Base-by-base conservation (phyloP, 2,329 filamentous ascomycete species). In the Aureobasidium sp. region DNA sequence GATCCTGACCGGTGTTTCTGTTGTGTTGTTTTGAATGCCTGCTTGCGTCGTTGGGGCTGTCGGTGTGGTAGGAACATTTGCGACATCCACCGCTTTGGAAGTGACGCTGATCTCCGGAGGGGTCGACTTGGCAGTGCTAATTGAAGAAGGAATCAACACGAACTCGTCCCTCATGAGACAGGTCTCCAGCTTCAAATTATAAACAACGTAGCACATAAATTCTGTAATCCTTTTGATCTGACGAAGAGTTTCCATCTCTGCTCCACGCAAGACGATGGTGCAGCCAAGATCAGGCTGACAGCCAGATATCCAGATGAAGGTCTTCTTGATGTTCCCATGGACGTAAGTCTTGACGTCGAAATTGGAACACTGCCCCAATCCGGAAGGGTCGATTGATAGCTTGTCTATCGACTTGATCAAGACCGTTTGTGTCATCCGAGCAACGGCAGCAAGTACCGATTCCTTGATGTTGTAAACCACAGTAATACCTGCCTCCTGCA, bases 121-220 rank as follows among this genome's bases (percentile, higher is more conserved):
- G 21, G 45, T 60, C 11, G 47, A 42, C 21, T 60, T 41, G 27
- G 57, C 25, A n/a, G 57, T 60, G 47, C 29, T 36, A 15, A 39
- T 50, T 5, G 50, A 58, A 9, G 82, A 82, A 1, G 91, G 91
- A 27, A 95, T 87, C 64, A 92, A 84, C 16, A 96, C 88, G 67
- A 91, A 96, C 69, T 96, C 92, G 72, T 99, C 94, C 58, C 90
- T 84, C 83, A 99, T 90, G 49, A 99, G 79, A 67, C 90, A 96
- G 1, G 94, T 96, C 75, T 99, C 94, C 15, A 99, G 81, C 71
- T 96, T 96, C 59, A 99, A 80, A 69, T 97, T 99, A 75, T 99
- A 99, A 13, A 97, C 92, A 25, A 99, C 95, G 68, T 97, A 99
- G 41, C 95, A 89, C 93, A 99, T 97, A 71, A 99, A 97, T 71